Conservation (phyloP, 2,329 filamentous ascomycete genomes). For the Colletotrichum sansevieriae region DNA sequence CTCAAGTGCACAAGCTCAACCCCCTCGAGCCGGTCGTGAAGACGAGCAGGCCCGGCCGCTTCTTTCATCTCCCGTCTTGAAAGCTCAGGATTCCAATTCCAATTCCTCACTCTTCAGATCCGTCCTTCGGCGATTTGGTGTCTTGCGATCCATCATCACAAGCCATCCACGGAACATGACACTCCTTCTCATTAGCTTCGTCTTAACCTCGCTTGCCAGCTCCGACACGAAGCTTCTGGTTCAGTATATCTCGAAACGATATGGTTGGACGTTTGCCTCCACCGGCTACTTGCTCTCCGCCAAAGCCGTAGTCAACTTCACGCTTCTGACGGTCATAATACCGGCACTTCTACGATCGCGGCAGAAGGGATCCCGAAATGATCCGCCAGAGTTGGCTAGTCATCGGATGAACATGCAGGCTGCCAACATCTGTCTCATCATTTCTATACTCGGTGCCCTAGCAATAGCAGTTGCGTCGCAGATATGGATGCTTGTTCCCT, state of each 20-base stretch:
- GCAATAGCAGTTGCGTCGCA: slow-evolving; percentile 56
- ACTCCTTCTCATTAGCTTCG: slow-evolving; percentile 58
- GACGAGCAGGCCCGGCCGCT: slow-evolving; percentile 55
- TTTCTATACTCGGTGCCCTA: slow-evolving; percentile 54
- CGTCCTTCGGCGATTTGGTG: slow-evolving; percentile 43
- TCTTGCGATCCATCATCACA: slow-evolving; percentile 50
- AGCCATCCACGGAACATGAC: slow-evolving; percentile 57
- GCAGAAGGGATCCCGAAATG: slow-evolving; percentile 15
- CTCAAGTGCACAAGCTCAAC: neutral
- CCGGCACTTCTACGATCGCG: slow-evolving; percentile 52
- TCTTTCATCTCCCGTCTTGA: slow-evolving; percentile 54
- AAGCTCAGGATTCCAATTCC: slow-evolving; percentile 49
- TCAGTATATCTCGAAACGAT: slow-evolving; percentile 64
- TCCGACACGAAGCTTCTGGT: slow-evolving; percentile 64
- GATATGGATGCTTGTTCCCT: slow-evolving; percentile 57
- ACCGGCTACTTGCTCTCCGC: slow-evolving; percentile 62
- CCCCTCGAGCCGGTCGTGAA: neutral
- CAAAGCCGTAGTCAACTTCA: slow-evolving; percentile 63
- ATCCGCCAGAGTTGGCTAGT: slow-evolving; percentile 43
- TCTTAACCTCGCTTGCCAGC: slow-evolving; percentile 63
- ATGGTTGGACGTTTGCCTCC: slow-evolving; percentile 59
- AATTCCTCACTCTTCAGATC: slow-evolving; percentile 31
- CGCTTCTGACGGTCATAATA: slow-evolving; percentile 57
- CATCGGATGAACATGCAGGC: slow-evolving; percentile 51
- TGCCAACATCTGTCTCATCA: slow-evolving; percentile 52